Evolutionary conservation across 768 basidiomycete genomes (phyloP).

Genomic region (Multifurca ochricompacta): DNA sequence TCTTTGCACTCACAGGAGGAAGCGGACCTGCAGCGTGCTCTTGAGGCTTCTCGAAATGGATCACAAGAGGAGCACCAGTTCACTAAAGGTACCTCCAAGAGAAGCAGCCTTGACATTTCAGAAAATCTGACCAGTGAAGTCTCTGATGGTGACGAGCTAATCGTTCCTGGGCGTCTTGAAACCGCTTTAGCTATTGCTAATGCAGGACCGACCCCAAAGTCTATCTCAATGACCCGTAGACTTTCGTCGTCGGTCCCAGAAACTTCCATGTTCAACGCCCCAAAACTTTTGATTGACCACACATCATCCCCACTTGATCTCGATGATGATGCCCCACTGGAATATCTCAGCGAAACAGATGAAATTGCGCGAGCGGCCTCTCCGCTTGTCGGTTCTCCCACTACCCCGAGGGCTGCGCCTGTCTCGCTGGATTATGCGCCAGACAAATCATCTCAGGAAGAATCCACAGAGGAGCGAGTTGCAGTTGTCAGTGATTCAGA

Average conservation of each 20-base stretch:
- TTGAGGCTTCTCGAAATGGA: constrained; percentile 26
- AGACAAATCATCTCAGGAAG: background rate
- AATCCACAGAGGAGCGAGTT: background rate
- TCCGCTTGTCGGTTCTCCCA: background rate
- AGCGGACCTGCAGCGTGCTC: constrained; percentile 24
- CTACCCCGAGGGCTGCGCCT: background rate
- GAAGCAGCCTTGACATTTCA: constrained; percentile 1
- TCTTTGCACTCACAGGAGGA: constrained; percentile 42
- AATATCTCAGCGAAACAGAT: constrained; percentile 12
- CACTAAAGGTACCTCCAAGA: constrained; percentile 10
- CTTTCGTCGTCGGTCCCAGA: constrained; percentile 6
- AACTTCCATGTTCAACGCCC: constrained; percentile 32
- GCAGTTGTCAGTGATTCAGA: constrained; percentile 12
- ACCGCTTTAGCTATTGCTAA: constrained; percentile 63
- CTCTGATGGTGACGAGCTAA: constrained; percentile 39
- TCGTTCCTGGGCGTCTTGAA: constrained; percentile 50
- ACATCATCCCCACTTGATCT: constrained; percentile 1
- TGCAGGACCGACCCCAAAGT: constrained; percentile 34
- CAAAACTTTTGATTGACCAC: constrained; percentile 26
- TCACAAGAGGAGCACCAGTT: background rate
- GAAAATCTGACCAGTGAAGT: constrained; percentile 5
- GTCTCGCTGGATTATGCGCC: background rate
- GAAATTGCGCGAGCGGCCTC: background rate
- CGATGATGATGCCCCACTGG: background rate
- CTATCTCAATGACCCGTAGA: constrained; percentile 13